Evolutionary conservation across 352 stramenopile species (phyloP), one percentile per base, ranked within the genome.

Genomic region (Globisporangium spiculum): DNA sequence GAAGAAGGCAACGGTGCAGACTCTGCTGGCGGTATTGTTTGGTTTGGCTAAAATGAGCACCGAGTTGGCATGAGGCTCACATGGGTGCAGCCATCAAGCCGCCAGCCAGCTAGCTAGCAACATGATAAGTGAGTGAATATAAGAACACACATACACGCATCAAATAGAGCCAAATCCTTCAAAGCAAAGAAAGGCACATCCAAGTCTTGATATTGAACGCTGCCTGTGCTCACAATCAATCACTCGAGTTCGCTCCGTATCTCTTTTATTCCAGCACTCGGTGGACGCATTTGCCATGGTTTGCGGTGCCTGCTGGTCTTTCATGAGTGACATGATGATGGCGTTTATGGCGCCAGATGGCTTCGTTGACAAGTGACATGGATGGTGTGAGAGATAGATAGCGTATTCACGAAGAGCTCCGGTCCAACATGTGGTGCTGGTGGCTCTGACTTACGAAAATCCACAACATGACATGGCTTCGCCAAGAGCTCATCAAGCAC

Each of bases 61-160:
- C 12, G 12, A 44, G 10, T 44, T 44, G 36, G 9, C 5, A 44
- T 44, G 36, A 16, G 10, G 38, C 38, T 16, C 3, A 18, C 2
- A 14, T 46, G 38, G 20, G 38, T 16, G 10, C 16, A 46, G 38
- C 14, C 38, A 16, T 46, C 38, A 46, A 46, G 14, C 1, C 36
- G 10, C 38, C 12, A 46, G 38, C 4, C 38, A 46, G 38, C 14
- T 3, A 18, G 36, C 36, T 14, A 44, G 38, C 38, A 46, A 46
- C 38, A 46, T 14, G 38, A 60, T 16, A 60, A 60, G 14, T 44
- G 54, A 60, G 18, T n/a, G 54, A 60, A 27, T 46, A 46, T 46
- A 18, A 46, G 10, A 46, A 16, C 12, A 7, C 12, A 18, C 38
- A 18, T 16, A 18, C 38, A 46, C 38, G 16, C 12, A 46, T 6